Base-by-base conservation (phyloP, 495 filamentous ascomycete species). In the Coniosporium apollinis region DNA sequence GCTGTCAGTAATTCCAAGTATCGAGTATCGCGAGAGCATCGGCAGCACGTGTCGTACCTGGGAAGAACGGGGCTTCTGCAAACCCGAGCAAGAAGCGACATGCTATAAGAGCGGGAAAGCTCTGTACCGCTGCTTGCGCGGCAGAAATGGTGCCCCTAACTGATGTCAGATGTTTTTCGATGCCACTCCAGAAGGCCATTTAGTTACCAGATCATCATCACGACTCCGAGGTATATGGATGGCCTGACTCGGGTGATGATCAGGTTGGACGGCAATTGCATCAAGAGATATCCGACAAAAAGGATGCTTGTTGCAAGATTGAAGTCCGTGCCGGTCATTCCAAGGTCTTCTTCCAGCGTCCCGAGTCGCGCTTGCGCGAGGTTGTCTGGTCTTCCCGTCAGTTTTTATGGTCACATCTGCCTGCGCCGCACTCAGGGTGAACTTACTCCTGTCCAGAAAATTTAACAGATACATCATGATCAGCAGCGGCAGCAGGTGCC, bases 21-120 rank as follows among this genome's bases (percentile, higher is more conserved):
- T n/a, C n/a, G n/a, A n/a, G n/a, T n/a, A n/a, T n/a, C n/a, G n/a
- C n/a, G n/a, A n/a, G n/a, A n/a, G n/a, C n/a, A n/a, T n/a, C n/a
- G n/a, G n/a, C n/a, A n/a, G n/a, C n/a, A n/a, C n/a, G n/a, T n/a
- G n/a, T n/a, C n/a, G n/a, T n/a, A n/a, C 30, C 20, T 4, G 22
- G 34, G 18, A 36, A 28, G 3, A 38, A 22, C 24, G 36, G 36
- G 5, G 36, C 25, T 28, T 60, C 56, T 19, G 57, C 44, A 36
- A 49, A 41, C 7, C 56, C 56, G 1, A 55, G 42, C 29, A 58
- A 42, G 28, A 60, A 50, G 3, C 72, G 65, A 38, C 56, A 61
- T 1, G 62, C 64, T 3, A 73, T 54, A 6, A 76, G 57, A 0
- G 58, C 61, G 4, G 54, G 57, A 39, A 65, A 72, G 28, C 41